Evolutionary conservation across 176 grass and related monocot genomes (phyloP), one percentile per base, ranked within the genome.

Genomic region (Panicum miliaceum): DNA sequence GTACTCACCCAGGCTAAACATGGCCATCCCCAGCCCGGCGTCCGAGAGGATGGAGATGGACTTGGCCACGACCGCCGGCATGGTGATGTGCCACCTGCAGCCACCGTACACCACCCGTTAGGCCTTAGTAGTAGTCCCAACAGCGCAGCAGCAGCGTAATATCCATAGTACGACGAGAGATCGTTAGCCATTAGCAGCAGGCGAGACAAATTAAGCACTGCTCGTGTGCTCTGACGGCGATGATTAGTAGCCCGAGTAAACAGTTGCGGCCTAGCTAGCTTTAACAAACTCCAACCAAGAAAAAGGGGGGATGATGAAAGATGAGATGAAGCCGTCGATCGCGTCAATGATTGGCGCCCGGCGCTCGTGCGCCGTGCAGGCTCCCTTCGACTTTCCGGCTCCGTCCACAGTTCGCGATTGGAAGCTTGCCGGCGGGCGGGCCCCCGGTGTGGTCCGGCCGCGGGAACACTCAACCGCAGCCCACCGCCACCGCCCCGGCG

Each of bases 41-140:
- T 98, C 96, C 48, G 96, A 98, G 47, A 98, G 93, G 23, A 95
- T 98, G 63, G 96, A 89, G 87, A 98, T 98, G 61, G 96, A 98
- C 83, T 98, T 93, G 63, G 65, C 89, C 22, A 98, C 76, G 51
- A 98, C 87, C 63, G 76, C 81, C 53, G 96, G 96, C 96, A 98
- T 95, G 47, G 82, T 57, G 68, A 98, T 43, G 73, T 98, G 89
- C 91, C 91, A 98, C 82, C 95, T 97, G 92, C 61, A 82, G 58
- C 5, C 2, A 86, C 51, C 18, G 43, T 6, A 48, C 65, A 73
- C 43, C 46, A 43, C 41, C 41, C 41, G 52, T 67, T 48, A 45
- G 18, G 4, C 19, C n/a, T 70, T 48, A 40, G 13, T 40, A 12
- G 16, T 26, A 2, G 12, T 22, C 25, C 61, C 3, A 52, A 18